Evolutionary conservation across 108 stramenopile genomes (phyloP).

Genomic region (Schizochytrium sp.): DNA sequence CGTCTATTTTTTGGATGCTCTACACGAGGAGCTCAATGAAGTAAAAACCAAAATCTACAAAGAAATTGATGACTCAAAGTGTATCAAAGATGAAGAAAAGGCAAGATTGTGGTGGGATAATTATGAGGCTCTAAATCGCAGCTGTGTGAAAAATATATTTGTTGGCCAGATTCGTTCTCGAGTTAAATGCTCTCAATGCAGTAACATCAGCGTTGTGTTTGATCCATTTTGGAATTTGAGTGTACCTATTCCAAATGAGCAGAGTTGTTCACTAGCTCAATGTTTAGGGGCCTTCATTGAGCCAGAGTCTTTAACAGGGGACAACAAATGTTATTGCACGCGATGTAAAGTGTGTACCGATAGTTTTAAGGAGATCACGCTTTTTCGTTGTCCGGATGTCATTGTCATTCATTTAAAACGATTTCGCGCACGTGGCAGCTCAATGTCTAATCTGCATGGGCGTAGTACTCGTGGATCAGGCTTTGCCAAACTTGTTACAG

Average conservation of each 20-base stretch:
- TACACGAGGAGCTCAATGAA: conserved; percentile 98
- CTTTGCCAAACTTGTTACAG: not conserved
- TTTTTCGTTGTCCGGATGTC: conserved; percentile 38
- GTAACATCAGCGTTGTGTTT: conserved; percentile 63
- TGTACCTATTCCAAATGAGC: conserved; percentile 66
- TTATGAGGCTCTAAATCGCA: conserved; percentile 48
- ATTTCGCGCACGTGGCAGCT: not conserved
- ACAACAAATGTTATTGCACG: conserved; percentile 34
- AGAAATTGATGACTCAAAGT: conserved; percentile 85
- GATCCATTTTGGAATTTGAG: conserved; percentile 72
- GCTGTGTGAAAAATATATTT: conserved; percentile 69
- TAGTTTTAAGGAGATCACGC: not conserved
- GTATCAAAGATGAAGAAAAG: conserved; percentile 82
- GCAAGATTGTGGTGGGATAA: conserved; percentile 91
- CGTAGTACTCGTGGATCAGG: not conserved
- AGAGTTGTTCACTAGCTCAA: conserved; percentile 14
- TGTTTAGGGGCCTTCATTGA: conserved; percentile 60
- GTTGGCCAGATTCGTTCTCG: conserved; percentile 71
- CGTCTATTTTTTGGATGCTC: conserved; percentile 90
- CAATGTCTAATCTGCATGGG: not conserved
- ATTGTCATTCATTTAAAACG: conserved; percentile 67
- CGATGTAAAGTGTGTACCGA: not conserved
- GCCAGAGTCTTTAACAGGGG: conserved; percentile 52
- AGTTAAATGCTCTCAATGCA: conserved; percentile 69
- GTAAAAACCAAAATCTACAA: conserved; percentile 87